Evolutionary conservation across 2,329 filamentous ascomycete species (phyloP), one percentile per base, ranked within the genome.

Genomic region (Laburnicola sp.): DNA sequence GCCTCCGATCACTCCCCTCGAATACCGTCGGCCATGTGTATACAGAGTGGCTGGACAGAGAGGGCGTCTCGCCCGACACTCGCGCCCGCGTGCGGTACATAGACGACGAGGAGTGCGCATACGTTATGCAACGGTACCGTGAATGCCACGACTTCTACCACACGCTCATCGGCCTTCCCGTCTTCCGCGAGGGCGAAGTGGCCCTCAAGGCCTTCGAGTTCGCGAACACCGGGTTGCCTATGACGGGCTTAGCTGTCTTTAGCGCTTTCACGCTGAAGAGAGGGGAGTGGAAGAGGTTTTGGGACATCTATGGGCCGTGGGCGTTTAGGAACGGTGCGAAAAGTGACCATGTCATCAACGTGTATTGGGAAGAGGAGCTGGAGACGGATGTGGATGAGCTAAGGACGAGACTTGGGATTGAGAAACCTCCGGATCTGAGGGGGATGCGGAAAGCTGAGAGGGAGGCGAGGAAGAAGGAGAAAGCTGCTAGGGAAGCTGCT

Each of bases 91-190:
- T 99, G 35, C 85, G 89, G 45, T 97, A 96, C 76, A 91, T 99
- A 56, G 92, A 97, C 73, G 87, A 97, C 69, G 86, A 88, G 63
- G 94, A 99, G 75, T 96, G 92, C 71, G 94, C 94, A 31, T 99
- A 97, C 76, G 94, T 97, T 16, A 95, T 99, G 89, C 94, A 97
- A 78, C 85, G 94, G 47, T 99, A 99, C 74, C 86, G 94, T 56
- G 94, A 99, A 75, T 96, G 89, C 60, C 94, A 99, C 73, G 94
- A 99, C 72, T 97, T 99, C 75, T 97, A 95, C 76, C 94, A 99
- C 73, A 93, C 94, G 0, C 79, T 99, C 45, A 96, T 92, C 0
- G 93, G 93, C 0, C 76, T 99, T 41, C 94, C 94, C 0, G 84
- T 95, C 36, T 87, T 96, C 57, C 83, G 91, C n/a, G 94, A 99